Evolutionary conservation across 2,329 filamentous ascomycete genomes (phyloP).

Genomic region (Purpureocillium lavendulum): DNA sequence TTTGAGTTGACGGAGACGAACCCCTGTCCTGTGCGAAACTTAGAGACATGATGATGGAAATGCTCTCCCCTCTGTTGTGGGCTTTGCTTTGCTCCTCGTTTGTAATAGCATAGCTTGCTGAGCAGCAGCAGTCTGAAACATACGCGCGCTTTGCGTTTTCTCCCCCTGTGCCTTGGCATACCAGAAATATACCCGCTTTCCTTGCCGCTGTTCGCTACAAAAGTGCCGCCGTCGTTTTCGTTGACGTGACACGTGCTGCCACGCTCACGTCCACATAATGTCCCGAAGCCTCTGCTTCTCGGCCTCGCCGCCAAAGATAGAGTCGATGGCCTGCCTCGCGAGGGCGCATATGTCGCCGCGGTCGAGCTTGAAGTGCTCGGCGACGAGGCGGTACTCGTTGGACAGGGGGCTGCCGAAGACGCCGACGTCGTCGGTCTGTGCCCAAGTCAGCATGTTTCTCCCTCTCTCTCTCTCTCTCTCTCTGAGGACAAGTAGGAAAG

Average conservation of each 20-base stretch:
- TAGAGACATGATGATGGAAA: conserved; percentile 1
- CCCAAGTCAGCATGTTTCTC: not conserved
- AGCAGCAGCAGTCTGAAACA: not conserved
- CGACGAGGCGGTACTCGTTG: conserved; percentile 68
- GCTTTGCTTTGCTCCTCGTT: not conserved
- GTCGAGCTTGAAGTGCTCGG: conserved; percentile 57
- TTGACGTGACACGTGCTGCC: too few relatives aligned
- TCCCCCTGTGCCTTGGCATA: not conserved
- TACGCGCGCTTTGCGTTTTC: not conserved
- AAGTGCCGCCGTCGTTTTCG: too few relatives aligned
- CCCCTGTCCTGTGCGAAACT: too few relatives aligned
- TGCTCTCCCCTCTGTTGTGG: conserved; percentile 1
- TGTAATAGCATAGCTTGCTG: conserved; percentile 1
- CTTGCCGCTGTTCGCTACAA: not conserved
- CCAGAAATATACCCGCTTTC: not conserved
- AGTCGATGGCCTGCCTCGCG: conserved; percentile 51
- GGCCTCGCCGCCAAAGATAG: conserved; percentile 56
- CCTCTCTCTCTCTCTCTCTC: not conserved
- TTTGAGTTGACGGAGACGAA: not conserved
- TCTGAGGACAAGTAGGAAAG: too few relatives aligned
- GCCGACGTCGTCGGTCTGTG: conserved; percentile 73
- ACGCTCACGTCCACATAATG: conserved; percentile 34
- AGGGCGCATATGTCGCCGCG: conserved; percentile 39
- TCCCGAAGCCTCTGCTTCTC: conserved; percentile 50
- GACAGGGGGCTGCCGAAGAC: conserved; percentile 71